These are phyloP conservation scores for Penicillium simplicissimum DNA, from an alignment of 495 filamentous ascomycete species.

Conservation along the genomic window DNA sequence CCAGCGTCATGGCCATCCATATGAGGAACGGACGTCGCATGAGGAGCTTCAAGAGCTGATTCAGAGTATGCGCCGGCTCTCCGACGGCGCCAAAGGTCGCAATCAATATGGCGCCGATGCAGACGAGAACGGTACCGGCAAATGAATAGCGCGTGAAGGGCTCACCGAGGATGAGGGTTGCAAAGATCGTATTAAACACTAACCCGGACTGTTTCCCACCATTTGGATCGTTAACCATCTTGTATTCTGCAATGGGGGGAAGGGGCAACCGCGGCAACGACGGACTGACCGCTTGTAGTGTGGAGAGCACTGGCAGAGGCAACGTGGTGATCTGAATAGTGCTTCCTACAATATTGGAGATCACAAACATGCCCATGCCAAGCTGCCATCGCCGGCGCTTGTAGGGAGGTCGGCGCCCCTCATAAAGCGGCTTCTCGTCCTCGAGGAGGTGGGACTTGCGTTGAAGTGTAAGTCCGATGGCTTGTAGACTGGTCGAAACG, in stretches of 20 bases:
- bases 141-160: conserved; percentile 92
- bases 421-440: conserved; percentile 83
- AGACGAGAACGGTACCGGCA: conserved; percentile 85
- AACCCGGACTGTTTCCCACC: conserved; percentile 64
- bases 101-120: conserved; percentile 81
- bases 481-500: conserved; percentile 89
- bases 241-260: not conserved
- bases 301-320: conserved; percentile 91
- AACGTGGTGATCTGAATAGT: conserved; percentile 97
- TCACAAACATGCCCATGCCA: conserved; percentile 95
- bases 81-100: conserved; percentile 91
- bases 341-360: conserved; percentile 91
- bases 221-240: conserved; percentile 1
- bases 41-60: conserved; percentile 77
- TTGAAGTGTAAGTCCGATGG: conserved; percentile 94
- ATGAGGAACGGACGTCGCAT: conserved; percentile 74
- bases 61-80: conserved; percentile 88
- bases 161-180: conserved; percentile 88
- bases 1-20: conserved; percentile 81
- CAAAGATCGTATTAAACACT: conserved; percentile 98
- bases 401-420: conserved; percentile 82
- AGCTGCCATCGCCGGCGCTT: conserved; percentile 93
- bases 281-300: conserved; percentile 75
- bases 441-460: conserved; percentile 98
- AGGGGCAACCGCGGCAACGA: not conserved